These are phyloP conservation scores for Russula foetens DNA, from an alignment of 768 basidiomycete genomes.

Conservation along the genomic window DNA sequence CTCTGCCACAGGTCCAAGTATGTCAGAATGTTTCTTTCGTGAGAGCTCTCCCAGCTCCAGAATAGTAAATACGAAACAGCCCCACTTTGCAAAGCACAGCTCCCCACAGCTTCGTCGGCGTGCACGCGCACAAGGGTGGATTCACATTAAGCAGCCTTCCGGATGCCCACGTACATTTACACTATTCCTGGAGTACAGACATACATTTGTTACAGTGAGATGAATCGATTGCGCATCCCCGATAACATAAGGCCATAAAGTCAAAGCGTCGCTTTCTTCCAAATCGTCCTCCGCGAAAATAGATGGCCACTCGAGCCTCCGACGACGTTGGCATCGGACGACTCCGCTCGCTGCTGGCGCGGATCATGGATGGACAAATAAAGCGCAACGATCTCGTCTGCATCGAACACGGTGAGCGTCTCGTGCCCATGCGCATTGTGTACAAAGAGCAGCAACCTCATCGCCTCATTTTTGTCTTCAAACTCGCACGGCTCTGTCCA, in stretches of 20 bases:
- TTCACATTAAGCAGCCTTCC: neutral
- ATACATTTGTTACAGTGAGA: neutral
- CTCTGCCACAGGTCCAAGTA: no score
- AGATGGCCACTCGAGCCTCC: neutral
- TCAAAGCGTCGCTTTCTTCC: neutral
- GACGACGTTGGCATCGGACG: neutral
- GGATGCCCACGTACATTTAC: neutral
- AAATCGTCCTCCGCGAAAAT: neutral
- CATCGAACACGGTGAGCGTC: neutral
- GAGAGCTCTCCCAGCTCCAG: no score
- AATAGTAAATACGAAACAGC: no score
- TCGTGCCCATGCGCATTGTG: neutral
- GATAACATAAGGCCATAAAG: neutral
- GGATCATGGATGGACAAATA: slow-evolving; percentile 1
- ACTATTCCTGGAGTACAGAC: neutral
- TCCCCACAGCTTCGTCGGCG: no score
- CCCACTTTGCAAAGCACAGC: neutral
- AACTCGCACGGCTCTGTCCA: slow-evolving; percentile 1
- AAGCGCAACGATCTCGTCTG: neutral
- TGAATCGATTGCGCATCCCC: neutral
- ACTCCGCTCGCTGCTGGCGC: neutral
- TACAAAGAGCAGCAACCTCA: neutral
- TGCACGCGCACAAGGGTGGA: neutral
- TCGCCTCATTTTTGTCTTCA: neutral
- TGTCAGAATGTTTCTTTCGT: no score